Evolutionary conservation across 768 basidiomycete genomes (phyloP).

Genomic region (Mycena albidolilacea): DNA sequence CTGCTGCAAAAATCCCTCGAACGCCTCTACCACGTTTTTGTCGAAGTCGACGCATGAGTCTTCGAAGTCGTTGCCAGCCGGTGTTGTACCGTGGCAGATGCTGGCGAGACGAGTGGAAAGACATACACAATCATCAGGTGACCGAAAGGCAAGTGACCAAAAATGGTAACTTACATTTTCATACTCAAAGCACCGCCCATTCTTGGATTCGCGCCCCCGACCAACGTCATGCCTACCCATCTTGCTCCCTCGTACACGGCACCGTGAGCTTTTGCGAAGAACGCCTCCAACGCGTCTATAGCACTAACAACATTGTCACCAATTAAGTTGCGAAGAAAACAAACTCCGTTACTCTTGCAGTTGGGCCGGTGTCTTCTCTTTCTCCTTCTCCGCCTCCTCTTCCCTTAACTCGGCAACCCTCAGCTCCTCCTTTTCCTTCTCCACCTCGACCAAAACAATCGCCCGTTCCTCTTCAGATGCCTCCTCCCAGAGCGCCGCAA

Average conservation of each 20-base stretch:
- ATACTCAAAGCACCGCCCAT: slow-evolving; percentile 9
- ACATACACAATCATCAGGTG: neutral
- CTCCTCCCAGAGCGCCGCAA: neutral
- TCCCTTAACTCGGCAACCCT: neutral
- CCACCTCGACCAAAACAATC: neutral
- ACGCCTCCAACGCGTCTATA: neutral
- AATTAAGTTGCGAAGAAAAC: too few species aligned
- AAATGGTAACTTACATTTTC: slow-evolving; percentile 16
- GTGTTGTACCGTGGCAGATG: slow-evolving; percentile 20
- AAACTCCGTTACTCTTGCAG: neutral
- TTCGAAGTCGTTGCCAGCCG: slow-evolving; percentile 26
- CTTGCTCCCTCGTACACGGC: neutral
- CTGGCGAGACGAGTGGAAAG: neutral
- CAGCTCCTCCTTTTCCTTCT: slow-evolving; percentile 9
- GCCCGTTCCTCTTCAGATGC: slow-evolving; percentile 4
- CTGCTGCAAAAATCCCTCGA: slow-evolving; percentile 1
- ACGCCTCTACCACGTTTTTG: neutral
- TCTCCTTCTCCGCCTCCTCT: neutral
- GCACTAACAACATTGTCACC: neutral
- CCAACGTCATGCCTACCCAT: slow-evolving; percentile 13
- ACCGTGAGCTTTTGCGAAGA: slow-evolving; percentile 3
- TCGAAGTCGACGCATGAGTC: slow-evolving; percentile 10
- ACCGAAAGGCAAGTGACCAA: neutral
- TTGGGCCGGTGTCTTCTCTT: neutral
- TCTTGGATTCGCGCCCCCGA: slow-evolving; percentile 17